These are phyloP conservation scores for Barbatosphaeria neglecta DNA, from an alignment of 495 filamentous ascomycete genomes.

Conservation along the genomic window DNA sequence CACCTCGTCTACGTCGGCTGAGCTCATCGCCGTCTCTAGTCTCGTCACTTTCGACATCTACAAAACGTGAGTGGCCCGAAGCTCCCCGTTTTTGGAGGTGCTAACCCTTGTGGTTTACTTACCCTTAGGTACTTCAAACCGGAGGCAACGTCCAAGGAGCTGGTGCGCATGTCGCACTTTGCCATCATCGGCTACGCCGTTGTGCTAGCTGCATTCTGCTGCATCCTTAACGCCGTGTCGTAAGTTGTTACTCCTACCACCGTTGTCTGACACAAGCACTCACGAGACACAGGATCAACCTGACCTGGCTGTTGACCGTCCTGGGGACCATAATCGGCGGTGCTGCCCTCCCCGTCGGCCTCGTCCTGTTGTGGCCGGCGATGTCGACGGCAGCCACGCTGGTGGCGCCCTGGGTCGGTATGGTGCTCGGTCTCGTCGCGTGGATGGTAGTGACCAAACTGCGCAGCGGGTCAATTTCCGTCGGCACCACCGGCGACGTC, in stretches of 20 bases:
- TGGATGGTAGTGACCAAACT: slow-evolving; percentile 62
- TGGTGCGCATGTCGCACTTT: slow-evolving; percentile 36
- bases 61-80: no score
- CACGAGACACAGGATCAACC: no score
- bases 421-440: slow-evolving; percentile 50
- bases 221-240: slow-evolving; percentile 31
- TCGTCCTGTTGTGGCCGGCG: slow-evolving; percentile 56
- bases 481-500: slow-evolving; percentile 45
- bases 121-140: slow-evolving; percentile 42
- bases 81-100: no score
- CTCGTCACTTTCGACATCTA: slow-evolving; percentile 46
- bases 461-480: slow-evolving; percentile 45
- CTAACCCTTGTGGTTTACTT: no score
- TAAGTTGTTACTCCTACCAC: no score
- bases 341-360: slow-evolving; percentile 55
- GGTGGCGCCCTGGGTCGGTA: slow-evolving; percentile 49
- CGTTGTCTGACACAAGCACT: no score
- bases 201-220: slow-evolving; percentile 23
- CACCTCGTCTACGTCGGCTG: slow-evolving; percentile 27
- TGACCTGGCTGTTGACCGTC: slow-evolving; percentile 54
- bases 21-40: slow-evolving; percentile 42
- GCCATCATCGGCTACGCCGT: slow-evolving; percentile 36
- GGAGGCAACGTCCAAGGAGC: slow-evolving; percentile 21
- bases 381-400: slow-evolving; percentile 55
- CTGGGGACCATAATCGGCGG: slow-evolving; percentile 63